Evolutionary conservation across 2,329 filamentous ascomycete species (phyloP).

Genomic region (Phyllosticta citrichinensis): DNA sequence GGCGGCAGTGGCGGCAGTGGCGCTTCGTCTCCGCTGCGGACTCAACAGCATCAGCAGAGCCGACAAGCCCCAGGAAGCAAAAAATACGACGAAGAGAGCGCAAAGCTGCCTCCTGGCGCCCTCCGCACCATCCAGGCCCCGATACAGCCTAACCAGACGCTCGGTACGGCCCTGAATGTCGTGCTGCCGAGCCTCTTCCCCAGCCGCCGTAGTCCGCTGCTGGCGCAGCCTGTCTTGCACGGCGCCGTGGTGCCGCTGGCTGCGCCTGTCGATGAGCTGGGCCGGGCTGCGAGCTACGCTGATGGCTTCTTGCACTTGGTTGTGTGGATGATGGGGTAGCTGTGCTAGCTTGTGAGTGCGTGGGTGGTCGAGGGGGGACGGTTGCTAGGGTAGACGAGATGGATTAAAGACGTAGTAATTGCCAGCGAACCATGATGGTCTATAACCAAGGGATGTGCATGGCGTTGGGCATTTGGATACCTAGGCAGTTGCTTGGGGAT

Average conservation of each 20-base stretch:
- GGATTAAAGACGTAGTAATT: too few species aligned
- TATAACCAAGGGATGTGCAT: too few species aligned
- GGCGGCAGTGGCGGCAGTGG: too few species aligned
- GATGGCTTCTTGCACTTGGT: conserved; percentile 88
- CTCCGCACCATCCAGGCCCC: conserved; percentile 59
- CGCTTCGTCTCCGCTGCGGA: not conserved
- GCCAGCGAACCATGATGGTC: too few species aligned
- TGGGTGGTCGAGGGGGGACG: too few species aligned
- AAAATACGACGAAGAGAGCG: not conserved
- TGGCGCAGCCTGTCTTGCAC: conserved; percentile 78
- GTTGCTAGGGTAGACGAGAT: too few species aligned
- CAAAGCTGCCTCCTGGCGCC: conserved; percentile 22
- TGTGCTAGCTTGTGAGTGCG: not conserved
- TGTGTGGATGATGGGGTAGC: conserved; percentile 55
- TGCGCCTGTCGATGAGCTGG: conserved; percentile 71
- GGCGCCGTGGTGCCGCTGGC: conserved; percentile 72
- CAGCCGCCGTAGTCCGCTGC: conserved; percentile 69
- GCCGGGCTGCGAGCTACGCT: conserved; percentile 72
- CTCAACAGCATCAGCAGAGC: conserved; percentile 10
- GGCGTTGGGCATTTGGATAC: too few species aligned
- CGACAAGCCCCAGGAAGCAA: conserved; percentile 11
- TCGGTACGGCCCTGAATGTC: conserved; percentile 67
- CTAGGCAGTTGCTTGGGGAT: too few species aligned
- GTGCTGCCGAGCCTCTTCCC: conserved; percentile 78
- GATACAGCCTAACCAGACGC: conserved; percentile 53